These are phyloP conservation scores for Scheffersomyces coipomensis DNA, from an alignment of 805 yeast genomes.

Conservation along the genomic window DNA sequence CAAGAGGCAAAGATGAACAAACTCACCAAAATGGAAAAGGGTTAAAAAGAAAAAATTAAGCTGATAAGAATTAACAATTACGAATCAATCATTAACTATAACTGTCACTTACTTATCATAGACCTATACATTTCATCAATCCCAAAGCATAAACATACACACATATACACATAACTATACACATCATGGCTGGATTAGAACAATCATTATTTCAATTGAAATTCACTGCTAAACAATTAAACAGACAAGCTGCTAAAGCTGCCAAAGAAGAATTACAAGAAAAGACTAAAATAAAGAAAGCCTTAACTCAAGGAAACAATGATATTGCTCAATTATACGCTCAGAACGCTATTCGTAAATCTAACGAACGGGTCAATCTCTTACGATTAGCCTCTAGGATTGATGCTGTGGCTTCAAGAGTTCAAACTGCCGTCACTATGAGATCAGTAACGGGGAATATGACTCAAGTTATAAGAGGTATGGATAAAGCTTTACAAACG, in stretches of 20 bases:
- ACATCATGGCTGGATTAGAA: slow-evolving; percentile 37
- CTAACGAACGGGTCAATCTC: slow-evolving; percentile 80
- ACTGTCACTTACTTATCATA: neutral
- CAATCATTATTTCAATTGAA: slow-evolving; percentile 65
- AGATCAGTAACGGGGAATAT: slow-evolving; percentile 90
- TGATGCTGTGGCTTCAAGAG: slow-evolving; percentile 94
- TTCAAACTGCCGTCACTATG: slow-evolving; percentile 98
- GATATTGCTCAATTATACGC: slow-evolving; percentile 95
- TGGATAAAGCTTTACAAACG: slow-evolving; percentile 93
- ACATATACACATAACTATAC: neutral
- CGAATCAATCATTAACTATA: neutral
- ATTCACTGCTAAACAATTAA: slow-evolving; percentile 92
- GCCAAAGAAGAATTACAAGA: slow-evolving; percentile 88
- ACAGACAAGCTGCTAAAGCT: slow-evolving; percentile 85
- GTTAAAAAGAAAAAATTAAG: neutral
- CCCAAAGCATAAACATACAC: neutral
- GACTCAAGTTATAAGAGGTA: slow-evolving; percentile 89
- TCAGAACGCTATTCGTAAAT: slow-evolving; percentile 90
- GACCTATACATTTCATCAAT: neutral
- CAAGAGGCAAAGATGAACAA: neutral
- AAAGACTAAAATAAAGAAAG: slow-evolving; percentile 86
- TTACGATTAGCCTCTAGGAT: slow-evolving; percentile 82
- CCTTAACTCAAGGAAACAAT: slow-evolving; percentile 77
- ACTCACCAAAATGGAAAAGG: neutral
- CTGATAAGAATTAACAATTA: slow-evolving; percentile 1